A percentile compares a stretch with the other conserved stretches of the same genome.
phyloP scores from a whole-genome alignment of 2,329 filamentous ascomycete genomes.

The Neopestalotiopsis sp. region DNA sequence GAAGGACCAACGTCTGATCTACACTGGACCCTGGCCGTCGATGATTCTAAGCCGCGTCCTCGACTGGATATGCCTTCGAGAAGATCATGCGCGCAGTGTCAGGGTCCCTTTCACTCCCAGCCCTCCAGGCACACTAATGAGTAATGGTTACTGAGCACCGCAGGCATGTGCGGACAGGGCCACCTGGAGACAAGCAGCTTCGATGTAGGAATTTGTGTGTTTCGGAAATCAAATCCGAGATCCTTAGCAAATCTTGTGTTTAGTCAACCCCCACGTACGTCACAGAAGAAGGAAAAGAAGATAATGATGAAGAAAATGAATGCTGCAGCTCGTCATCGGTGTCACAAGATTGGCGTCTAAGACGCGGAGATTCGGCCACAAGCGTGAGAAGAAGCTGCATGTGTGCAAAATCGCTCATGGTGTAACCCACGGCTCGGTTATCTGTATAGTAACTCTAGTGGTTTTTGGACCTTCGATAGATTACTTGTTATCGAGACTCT shows the following conservation, averaged over 20 bases:
- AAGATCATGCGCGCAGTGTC: constrained; percentile 4
- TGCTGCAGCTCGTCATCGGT: not conserved
- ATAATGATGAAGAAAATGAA: not conserved
- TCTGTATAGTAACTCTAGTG: too few relatives aligned
- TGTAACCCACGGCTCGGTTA: too few relatives aligned
- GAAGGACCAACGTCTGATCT: constrained; percentile 15
- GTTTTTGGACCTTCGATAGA: too few relatives aligned
- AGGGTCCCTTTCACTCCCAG: not conserved
- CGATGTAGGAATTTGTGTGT: constrained; percentile 17
- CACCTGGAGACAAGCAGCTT: not conserved
- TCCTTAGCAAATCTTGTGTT: constrained; percentile 22
- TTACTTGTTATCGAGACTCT: not conserved
- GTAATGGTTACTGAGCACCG: not conserved
- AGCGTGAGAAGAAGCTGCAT: not conserved
- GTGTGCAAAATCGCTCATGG: not conserved
- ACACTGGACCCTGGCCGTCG: constrained; percentile 4
- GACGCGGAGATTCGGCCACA: not conserved
- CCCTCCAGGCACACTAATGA: not conserved
- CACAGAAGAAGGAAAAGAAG: not conserved
- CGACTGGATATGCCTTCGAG: constrained; percentile 5
- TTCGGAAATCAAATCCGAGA: constrained; percentile 28
- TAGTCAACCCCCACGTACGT: not conserved
- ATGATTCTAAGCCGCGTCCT: constrained; percentile 8
- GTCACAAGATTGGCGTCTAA: not conserved
- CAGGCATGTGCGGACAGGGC: not conserved